phyloP scores from a whole-genome alignment of 78 protist species.

The Cavenderia fasciculata region DNA sequence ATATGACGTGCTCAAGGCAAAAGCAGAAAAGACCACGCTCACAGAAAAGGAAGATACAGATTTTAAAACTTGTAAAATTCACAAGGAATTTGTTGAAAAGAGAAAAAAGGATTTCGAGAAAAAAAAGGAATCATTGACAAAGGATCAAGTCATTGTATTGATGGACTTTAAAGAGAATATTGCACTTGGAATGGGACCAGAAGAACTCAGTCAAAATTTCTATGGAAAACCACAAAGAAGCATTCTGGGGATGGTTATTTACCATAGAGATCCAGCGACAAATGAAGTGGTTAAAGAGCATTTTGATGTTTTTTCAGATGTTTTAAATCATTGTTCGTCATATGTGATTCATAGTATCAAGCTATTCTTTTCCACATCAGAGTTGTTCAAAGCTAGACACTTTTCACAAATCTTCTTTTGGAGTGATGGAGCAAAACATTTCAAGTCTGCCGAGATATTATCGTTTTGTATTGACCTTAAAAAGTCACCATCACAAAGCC shows the following conservation, averaged over 20 bases:
- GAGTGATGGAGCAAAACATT: too few relatives aligned
- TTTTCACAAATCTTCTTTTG: too few relatives aligned
- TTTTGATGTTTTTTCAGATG: background rate
- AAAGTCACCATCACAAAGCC: too few relatives aligned
- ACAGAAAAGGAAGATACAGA: too few relatives aligned
- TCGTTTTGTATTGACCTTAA: too few relatives aligned
- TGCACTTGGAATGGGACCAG: background rate
- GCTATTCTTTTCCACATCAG: too few relatives aligned
- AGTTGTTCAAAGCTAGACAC: too few relatives aligned
- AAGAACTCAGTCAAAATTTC: background rate
- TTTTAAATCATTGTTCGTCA: background rate
- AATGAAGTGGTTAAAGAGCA: background rate
- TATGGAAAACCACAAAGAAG: background rate
- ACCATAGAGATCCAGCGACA: background rate
- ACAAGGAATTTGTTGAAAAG: background rate
- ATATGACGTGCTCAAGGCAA: too few relatives aligned
- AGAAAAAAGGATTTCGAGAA: background rate
- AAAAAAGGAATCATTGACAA: background rate
- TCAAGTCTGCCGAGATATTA: too few relatives aligned
- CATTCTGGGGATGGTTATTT: background rate
- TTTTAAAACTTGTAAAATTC: too few relatives aligned
- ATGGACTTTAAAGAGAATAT: background rate
- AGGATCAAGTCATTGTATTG: background rate
- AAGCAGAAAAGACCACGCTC: too few relatives aligned
- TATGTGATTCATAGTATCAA: too few relatives aligned